Percentiles rank a stretch among this genome's conserved stretches.
Conservation (phyloP, 2,329 filamentous ascomycete species). For the Aureobasidium sp. region DNA sequence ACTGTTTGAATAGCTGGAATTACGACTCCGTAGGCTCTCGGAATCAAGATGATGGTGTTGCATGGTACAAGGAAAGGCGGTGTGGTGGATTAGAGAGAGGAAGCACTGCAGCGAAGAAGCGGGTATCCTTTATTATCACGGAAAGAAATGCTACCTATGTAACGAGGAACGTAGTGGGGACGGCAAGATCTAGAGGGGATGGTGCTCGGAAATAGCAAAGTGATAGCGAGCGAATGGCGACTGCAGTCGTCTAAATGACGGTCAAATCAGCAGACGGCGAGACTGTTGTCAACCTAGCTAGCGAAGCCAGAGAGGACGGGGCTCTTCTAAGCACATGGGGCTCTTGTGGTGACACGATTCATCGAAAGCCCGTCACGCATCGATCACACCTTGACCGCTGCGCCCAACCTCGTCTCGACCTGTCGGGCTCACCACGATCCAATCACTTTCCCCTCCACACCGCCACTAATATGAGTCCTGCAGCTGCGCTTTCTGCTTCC, state of each 20-base stretch:
- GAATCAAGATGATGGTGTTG: slow-evolving; percentile 1
- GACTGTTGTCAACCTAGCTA: not conserved
- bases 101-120: slow-evolving; percentile 11
- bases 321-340: slow-evolving; percentile 16
- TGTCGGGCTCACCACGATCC: not conserved
- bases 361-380: slow-evolving; percentile 10
- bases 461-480: slow-evolving; percentile 8
- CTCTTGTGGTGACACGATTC: slow-evolving; percentile 15
- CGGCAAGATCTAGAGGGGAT: slow-evolving; percentile 3
- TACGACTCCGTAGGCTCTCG: slow-evolving; percentile 8
- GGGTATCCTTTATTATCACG: slow-evolving; percentile 16
- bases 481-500: slow-evolving; percentile 7
- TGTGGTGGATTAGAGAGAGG: slow-evolving; percentile 2
- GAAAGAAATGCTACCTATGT: slow-evolving; percentile 8
- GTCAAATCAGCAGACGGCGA: slow-evolving; percentile 11
- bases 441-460: slow-evolving; percentile 5
- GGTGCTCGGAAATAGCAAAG: not conserved
- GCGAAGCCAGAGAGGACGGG: slow-evolving; percentile 1
- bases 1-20: slow-evolving; percentile 11
- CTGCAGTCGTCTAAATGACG: not conserved
- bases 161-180: not conserved
- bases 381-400: slow-evolving; percentile 16
- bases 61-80: slow-evolving; percentile 13
- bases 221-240: not conserved
- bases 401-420: slow-evolving; percentile 13